phyloP scores from a whole-genome alignment of 1,139 yeast genomes.

The Lodderomyces jiufengensis region DNA sequence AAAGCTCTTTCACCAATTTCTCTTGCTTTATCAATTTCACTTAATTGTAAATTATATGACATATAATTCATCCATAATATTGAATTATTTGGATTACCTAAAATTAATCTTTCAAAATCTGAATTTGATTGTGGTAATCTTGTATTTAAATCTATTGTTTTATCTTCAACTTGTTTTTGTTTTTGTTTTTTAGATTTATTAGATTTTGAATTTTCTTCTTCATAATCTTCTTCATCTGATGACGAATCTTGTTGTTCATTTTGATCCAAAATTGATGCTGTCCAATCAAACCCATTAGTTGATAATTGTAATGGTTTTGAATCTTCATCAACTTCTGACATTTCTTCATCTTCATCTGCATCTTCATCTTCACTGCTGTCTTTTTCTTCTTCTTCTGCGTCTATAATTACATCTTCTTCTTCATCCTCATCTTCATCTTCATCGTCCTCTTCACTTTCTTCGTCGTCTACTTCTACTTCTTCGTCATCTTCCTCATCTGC shows the following conservation, averaged over 20 bases:
- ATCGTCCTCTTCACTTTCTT: constrained; percentile 23
- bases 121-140: constrained; percentile 87
- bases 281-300: constrained; percentile 89
- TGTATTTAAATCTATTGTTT: constrained; percentile 77
- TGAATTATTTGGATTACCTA: constrained; percentile 93
- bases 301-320: constrained; percentile 54
- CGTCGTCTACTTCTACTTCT: constrained; percentile 25
- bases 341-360: constrained; percentile 20
- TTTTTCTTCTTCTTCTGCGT: constrained; percentile 18
- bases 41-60: constrained; percentile 94
- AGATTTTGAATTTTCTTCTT: constrained; percentile 33
- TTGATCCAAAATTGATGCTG: constrained; percentile 82
- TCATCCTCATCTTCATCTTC: constrained; percentile 20
- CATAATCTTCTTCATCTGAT: constrained; percentile 45
- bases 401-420: constrained; percentile 18
- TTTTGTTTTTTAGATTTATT: constrained; percentile 33
- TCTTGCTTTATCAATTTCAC: constrained; percentile 92
- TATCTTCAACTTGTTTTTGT: constrained; percentile 59
- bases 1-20: constrained; percentile 91
- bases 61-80: constrained; percentile 96
- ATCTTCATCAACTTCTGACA: constrained; percentile 20
- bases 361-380: constrained; percentile 23
- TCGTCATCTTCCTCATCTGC: constrained; percentile 23
- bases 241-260: constrained; percentile 55
- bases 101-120: constrained; percentile 86